These are phyloP conservation scores for Zymoseptoria brevis DNA, from an alignment of 2,329 filamentous ascomycete species.

Conservation along the genomic window DNA sequence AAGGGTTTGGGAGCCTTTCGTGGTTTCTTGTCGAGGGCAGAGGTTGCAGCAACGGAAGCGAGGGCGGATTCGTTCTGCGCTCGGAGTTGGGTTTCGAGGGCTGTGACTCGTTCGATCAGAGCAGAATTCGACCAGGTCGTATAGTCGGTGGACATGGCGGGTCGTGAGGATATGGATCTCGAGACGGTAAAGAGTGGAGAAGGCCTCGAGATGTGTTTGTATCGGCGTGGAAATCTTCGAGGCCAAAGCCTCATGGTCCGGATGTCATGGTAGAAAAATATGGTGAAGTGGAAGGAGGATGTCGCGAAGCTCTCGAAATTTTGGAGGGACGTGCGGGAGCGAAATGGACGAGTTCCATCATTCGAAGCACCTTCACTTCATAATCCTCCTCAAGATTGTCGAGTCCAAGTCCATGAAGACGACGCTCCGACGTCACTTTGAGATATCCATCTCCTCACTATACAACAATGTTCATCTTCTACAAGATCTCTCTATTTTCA, in stretches of 20 bases:
- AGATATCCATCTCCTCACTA: too few species aligned
- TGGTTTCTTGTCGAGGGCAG: conserved; percentile 22
- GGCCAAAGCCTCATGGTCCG: neutral
- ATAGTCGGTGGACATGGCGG: conserved; percentile 42
- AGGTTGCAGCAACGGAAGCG: conserved; percentile 15
- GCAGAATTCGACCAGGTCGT: conserved; percentile 59
- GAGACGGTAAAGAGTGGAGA: neutral
- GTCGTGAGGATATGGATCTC: neutral
- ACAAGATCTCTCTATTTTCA: neutral
- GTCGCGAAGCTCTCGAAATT: neutral
- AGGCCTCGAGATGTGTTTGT: neutral
- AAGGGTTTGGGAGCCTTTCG: conserved; percentile 45
- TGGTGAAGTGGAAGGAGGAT: neutral
- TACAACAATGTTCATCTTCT: neutral
- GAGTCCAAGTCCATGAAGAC: neutral
- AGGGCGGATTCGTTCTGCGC: conserved; percentile 31
- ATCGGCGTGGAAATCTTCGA: neutral
- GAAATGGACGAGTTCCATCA: too few species aligned
- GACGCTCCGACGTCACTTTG: neutral
- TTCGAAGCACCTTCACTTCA: too few species aligned
- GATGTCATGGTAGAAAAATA: neutral
- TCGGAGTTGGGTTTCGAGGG: conserved; percentile 59
- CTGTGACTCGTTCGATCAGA: conserved; percentile 59
- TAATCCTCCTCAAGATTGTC: too few species aligned
- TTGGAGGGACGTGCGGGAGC: neutral